phyloP scores from a whole-genome alignment of 164 flowering plant genomes.

The Platanus orientalis region DNA sequence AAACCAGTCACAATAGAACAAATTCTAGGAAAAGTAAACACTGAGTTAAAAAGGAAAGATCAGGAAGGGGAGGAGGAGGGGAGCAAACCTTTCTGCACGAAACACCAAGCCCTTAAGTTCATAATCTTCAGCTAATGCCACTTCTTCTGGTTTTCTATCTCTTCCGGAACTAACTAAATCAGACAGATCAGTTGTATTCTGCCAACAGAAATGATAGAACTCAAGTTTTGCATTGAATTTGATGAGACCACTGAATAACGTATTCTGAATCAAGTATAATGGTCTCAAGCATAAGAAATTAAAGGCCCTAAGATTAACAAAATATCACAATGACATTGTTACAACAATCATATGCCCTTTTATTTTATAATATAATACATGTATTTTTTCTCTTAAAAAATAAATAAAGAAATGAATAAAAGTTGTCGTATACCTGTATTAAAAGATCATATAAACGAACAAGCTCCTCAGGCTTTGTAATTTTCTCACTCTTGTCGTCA shows the following conservation, averaged over 20 bases:
- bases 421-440: constrained; percentile 66
- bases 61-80: neutral
- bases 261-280: neutral
- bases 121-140: constrained; percentile 74
- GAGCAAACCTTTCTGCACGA: constrained; percentile 79
- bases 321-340: neutral
- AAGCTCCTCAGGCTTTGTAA: constrained; percentile 92
- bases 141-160: constrained; percentile 84
- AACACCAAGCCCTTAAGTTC: constrained; percentile 60
- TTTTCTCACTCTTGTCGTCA: constrained; percentile 77
- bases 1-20: too few relatives aligned
- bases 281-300: constrained; percentile 3
- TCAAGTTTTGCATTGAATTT: neutral
- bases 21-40: too few relatives aligned
- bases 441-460: constrained; percentile 92
- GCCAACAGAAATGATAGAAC: constrained; percentile 18
- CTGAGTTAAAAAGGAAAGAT: neutral
- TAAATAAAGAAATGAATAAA: too few relatives aligned
- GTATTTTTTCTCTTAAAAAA: too few relatives aligned
- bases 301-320: constrained; percentile 1
- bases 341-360: too few relatives aligned
- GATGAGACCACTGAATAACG: neutral
- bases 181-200: constrained; percentile 87
- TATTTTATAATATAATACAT: too few relatives aligned
- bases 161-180: constrained; percentile 96